Evolutionary conservation across 2,329 filamentous ascomycete genomes (phyloP).

Genomic region (Cercospora citrullina): DNA sequence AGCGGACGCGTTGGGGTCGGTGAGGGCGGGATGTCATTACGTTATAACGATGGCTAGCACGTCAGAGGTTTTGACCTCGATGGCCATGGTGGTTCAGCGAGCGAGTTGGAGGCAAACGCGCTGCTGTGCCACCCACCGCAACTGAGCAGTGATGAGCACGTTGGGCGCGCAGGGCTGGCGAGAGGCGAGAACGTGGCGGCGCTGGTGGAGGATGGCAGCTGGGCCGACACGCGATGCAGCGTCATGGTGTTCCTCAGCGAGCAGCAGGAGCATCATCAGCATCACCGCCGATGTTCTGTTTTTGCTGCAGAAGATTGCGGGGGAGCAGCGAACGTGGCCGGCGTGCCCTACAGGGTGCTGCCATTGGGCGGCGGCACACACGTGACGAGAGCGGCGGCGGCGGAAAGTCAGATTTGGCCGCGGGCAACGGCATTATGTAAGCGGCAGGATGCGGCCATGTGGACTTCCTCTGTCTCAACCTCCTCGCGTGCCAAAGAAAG

Average conservation of each 20-base stretch:
- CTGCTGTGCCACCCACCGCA: slow-evolving; percentile 10
- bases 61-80: background rate
- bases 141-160: background rate
- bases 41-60: slow-evolving; percentile 4
- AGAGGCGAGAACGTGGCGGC: background rate
- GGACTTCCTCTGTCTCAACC: background rate
- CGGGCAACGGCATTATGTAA: background rate
- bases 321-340: background rate
- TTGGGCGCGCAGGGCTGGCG: background rate
- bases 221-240: background rate
- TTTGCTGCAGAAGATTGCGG: background rate
- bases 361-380: background rate
- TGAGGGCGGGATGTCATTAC: slow-evolving; percentile 6
- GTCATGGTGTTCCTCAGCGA: background rate
- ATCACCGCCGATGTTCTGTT: background rate
- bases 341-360: background rate
- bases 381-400: background rate
- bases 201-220: background rate
- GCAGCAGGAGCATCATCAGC: background rate
- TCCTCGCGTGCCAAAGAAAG: background rate
- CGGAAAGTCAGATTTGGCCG: background rate
- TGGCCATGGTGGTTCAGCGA: background rate
- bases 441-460: background rate
- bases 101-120: background rate
- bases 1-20: slow-evolving; percentile 5